phyloP scores from a whole-genome alignment of 2,329 filamentous ascomycete species.

The Chaetomium globosum region DNA sequence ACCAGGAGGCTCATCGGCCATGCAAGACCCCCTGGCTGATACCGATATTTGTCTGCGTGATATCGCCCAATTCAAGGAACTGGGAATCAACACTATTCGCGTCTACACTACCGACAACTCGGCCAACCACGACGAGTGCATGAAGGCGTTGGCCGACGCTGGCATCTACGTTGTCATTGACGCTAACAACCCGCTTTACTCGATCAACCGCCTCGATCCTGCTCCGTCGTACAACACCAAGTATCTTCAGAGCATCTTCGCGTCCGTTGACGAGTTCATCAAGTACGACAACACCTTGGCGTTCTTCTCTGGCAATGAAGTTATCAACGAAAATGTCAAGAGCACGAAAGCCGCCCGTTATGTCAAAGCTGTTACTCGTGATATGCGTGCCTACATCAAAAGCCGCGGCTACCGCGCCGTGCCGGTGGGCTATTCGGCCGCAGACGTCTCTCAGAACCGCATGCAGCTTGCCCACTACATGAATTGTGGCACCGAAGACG shows the following conservation, averaged over 20 bases:
- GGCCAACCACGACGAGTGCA: conserved; percentile 78
- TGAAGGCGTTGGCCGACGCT: conserved; percentile 76
- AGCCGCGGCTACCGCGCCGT: conserved; percentile 64
- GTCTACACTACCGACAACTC: conserved; percentile 93
- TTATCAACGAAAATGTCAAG: conserved; percentile 67
- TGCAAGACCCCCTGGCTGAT: conserved; percentile 75
- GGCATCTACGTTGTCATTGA: conserved; percentile 92
- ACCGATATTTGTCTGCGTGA: conserved; percentile 72
- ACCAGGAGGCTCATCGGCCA: conserved; percentile 58
- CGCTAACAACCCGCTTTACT: conserved; percentile 38
- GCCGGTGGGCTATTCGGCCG: conserved; percentile 74
- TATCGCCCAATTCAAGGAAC: conserved; percentile 76
- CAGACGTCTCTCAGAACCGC: conserved; percentile 83
- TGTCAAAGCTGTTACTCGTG: conserved; percentile 77
- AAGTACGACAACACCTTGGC: conserved; percentile 85
- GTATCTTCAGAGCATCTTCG: conserved; percentile 84
- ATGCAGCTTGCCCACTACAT: conserved; percentile 87
- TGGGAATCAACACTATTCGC: conserved; percentile 88
- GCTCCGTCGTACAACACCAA: conserved; percentile 79
- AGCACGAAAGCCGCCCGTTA: conserved; percentile 69
- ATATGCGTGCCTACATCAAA: conserved; percentile 72
- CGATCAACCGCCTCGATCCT: conserved; percentile 54
- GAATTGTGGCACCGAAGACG: conserved; percentile 86
- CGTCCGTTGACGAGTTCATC: conserved; percentile 81
- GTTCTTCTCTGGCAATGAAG: conserved; percentile 82